phyloP scores from a whole-genome alignment of 805 yeast species.

The Cyberlindnera americana region DNA sequence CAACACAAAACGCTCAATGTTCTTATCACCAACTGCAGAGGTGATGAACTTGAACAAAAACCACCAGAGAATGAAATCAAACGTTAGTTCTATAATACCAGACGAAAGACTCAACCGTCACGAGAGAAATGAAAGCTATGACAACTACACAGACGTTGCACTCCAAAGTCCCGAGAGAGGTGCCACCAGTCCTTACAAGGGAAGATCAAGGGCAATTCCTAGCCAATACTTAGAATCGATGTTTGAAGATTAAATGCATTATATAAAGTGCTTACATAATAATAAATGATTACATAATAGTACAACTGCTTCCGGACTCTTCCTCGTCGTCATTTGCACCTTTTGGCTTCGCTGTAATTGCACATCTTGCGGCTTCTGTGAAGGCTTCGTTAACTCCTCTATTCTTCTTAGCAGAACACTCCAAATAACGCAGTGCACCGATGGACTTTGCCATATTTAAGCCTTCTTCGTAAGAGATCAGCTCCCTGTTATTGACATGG shows the following conservation, averaged over 20 bases:
- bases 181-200: constrained; percentile 15
- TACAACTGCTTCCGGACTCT: constrained; percentile 34
- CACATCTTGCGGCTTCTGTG: constrained; percentile 97
- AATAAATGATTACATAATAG: constrained; percentile 43
- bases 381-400: constrained; percentile 99
- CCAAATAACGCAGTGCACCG: constrained; percentile 92
- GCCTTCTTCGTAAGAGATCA: constrained; percentile 91
- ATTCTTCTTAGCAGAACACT: constrained; percentile 94
- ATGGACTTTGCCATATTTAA: constrained; percentile 86
- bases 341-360: constrained; percentile 82
- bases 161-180: constrained; percentile 21
- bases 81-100: constrained; percentile 23
- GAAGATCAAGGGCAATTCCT: constrained; percentile 35
- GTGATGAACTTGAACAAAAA: constrained; percentile 46
- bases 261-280: background rate
- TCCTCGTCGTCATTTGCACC: constrained; percentile 52
- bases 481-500: constrained; percentile 34
- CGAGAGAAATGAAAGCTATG: constrained; percentile 15
- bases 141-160: constrained; percentile 14
- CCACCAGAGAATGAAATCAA: constrained; percentile 20
- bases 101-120: constrained; percentile 10
- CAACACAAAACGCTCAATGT: constrained; percentile 41
- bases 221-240: constrained; percentile 48
- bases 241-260: constrained; percentile 32
- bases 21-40: constrained; percentile 79